Conservation (phyloP, 2,329 filamentous ascomycete genomes). For the Cladophialophora chaetospira region DNA sequence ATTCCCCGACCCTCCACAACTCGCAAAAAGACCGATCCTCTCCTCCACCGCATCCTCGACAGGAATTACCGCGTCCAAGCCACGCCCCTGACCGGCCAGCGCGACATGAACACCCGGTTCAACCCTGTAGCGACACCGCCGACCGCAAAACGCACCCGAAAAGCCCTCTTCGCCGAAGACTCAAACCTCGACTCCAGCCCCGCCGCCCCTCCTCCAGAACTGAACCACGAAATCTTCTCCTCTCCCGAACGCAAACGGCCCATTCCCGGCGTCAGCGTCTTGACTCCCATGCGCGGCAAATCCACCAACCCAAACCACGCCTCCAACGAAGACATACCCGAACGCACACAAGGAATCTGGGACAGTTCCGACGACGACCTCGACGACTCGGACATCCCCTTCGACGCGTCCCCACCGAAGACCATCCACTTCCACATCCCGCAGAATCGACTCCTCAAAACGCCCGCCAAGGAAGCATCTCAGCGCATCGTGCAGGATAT, state of each 20-base stretch:
- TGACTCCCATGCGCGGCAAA: slow-evolving; percentile 61
- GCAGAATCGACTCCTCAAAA: slow-evolving; percentile 52
- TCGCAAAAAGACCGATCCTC: slow-evolving; percentile 60
- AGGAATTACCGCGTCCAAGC: slow-evolving; percentile 94
- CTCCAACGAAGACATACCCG: too few relatives aligned
- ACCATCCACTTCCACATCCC: slow-evolving; percentile 57
- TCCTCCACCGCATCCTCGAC: slow-evolving; percentile 89
- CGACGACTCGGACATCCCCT: slow-evolving; percentile 57
- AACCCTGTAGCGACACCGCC: slow-evolving; percentile 31
- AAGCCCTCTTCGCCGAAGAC: slow-evolving; percentile 9
- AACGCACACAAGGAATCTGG: slow-evolving; percentile 61
- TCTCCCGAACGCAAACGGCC: slow-evolving; percentile 62
- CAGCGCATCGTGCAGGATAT: slow-evolving; percentile 53
- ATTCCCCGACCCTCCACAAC: slow-evolving; percentile 45
- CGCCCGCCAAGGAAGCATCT: slow-evolving; percentile 53
- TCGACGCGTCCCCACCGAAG: slow-evolving; percentile 86
- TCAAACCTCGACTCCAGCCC: slow-evolving; percentile 66
- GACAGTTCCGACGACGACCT: slow-evolving; percentile 71
- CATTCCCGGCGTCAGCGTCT: slow-evolving; percentile 74
- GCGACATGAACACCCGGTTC: slow-evolving; percentile 23
- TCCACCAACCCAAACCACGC: slow-evolving; percentile 29
- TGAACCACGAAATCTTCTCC: slow-evolving; percentile 83
- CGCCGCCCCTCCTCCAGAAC: slow-evolving; percentile 71
- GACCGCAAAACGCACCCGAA: slow-evolving; percentile 37
- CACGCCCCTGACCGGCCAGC: slow-evolving; percentile 65